Percentiles rank a stretch among this genome's conserved stretches.
Evolutionary conservation across 192 early-diverging fungal genomes (phyloP).

Genomic region (Podila epigama): DNA sequence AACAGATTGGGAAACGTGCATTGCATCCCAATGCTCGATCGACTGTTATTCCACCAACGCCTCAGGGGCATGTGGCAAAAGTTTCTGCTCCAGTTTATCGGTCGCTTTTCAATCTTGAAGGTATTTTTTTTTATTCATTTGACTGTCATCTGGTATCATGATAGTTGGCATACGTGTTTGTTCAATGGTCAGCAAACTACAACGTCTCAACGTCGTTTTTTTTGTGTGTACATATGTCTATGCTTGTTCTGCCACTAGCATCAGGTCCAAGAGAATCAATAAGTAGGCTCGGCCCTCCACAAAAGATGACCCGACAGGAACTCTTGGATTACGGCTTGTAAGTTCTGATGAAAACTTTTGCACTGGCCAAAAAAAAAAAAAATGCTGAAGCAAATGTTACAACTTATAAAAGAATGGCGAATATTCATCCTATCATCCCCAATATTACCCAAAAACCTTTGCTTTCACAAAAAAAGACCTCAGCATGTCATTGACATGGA

Average conservation of each 20-base stretch:
- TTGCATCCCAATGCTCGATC: slow-evolving; percentile 23
- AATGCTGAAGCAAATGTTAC: too few relatives aligned
- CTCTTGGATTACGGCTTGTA: slow-evolving; percentile 22
- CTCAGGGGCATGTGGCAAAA: background rate
- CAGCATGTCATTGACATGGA: slow-evolving; percentile 40
- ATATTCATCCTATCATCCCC: too few relatives aligned
- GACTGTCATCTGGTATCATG: too few relatives aligned
- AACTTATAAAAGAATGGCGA: too few relatives aligned
- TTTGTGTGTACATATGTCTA: too few relatives aligned
- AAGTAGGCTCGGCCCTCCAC: background rate
- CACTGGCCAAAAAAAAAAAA: too few relatives aligned
- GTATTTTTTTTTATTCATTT: too few relatives aligned
- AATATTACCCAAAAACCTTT: too few relatives aligned
- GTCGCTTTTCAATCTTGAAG: slow-evolving; percentile 11
- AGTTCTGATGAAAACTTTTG: slow-evolving; percentile 10
- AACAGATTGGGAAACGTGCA: background rate
- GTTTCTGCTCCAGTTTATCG: background rate
- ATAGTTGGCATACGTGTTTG: too few relatives aligned
- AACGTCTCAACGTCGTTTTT: too few relatives aligned
- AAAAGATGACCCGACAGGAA: background rate
- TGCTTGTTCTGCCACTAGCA: background rate
- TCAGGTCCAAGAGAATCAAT: background rate
- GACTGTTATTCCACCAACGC: background rate
- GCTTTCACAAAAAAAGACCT: too few relatives aligned
- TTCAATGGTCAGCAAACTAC: too few relatives aligned